phyloP scores from a whole-genome alignment of 2,329 filamentous ascomycete species.

The Cladophialophora bantiana region DNA sequence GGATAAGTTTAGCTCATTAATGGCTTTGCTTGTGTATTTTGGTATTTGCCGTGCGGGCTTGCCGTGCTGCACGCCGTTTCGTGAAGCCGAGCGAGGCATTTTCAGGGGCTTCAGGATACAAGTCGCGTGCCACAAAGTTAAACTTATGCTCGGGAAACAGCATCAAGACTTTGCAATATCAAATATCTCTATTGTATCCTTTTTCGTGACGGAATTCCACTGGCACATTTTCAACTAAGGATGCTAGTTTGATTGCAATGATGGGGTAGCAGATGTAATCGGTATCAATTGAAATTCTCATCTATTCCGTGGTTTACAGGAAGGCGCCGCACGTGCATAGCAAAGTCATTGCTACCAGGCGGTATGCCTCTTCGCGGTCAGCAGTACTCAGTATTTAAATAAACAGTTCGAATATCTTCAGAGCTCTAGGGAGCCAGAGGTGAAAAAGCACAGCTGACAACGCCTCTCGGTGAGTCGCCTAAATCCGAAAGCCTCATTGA shows the following conservation, averaged over 20 bases:
- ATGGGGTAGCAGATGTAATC: neutral
- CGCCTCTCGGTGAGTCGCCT: neutral
- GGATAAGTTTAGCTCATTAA: neutral
- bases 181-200: too few relatives aligned
- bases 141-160: neutral
- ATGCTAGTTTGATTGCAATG: neutral
- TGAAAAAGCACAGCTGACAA: neutral
- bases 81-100: neutral
- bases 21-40: neutral
- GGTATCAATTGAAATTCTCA: neutral
- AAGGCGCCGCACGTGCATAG: neutral
- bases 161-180: neutral
- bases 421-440: neutral
- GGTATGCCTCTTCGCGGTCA: too few relatives aligned
- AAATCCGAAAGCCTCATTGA: neutral
- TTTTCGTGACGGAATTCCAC: neutral
- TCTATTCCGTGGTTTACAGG: neutral
- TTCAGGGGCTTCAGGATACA: slow-evolving; percentile 3
- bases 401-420: neutral
- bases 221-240: neutral
- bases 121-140: slow-evolving; percentile 3
- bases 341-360: neutral
- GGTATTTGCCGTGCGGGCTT: neutral
- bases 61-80: neutral
- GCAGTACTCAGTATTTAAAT: too few relatives aligned